Evolutionary conservation across 805 yeast genomes (phyloP), one percentile per base, ranked within the genome.

Genomic region (Ogataea populi-albae): DNA sequence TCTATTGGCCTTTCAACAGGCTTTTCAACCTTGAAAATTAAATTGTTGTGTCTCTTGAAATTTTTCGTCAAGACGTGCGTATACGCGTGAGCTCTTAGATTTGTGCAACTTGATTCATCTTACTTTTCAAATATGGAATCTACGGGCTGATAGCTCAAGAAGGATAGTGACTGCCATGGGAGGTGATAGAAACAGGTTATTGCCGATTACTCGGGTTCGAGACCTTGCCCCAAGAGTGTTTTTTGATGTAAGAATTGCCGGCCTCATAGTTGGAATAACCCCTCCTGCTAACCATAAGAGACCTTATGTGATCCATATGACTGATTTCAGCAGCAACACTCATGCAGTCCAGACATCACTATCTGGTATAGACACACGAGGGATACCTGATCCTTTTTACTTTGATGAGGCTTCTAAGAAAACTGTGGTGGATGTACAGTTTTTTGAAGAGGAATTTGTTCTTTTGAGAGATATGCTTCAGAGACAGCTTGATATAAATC

Each of bases 1-100:
- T 27, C 26, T 28, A 28, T 28, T 27, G 32, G 26, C 38, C 45
- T 44, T 40, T 44, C 48, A 53, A 53, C 58, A 46, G 58, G 56
- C 46, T 47, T 37, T 23, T 17, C 28, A 16, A 19, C 30, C 25
- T 9, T 26, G 22, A 8, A 26, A 28, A 32, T 9, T 14, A 19
- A 19, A 17, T 17, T 23, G n/a, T 23, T 23, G 11, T 23, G 8
- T 17, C 12, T 8, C 27, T 4, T 25, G 12, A 17, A 15, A 33
- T 16, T 28, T 28, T 28, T 19, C 21, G 17, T 8, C 17, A 15
- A n/a, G 12, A 25, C 28, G 11, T 30, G 22, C 29, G 30, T 40
- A 18, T 38, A 39, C 20, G 23, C 23, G n/a, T 27, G 27, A 4
- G 17, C 34, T n/a, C n/a, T n/a, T n/a, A n/a, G n/a, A n/a, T n/a